Evolutionary conservation across 306 rosid species (phyloP).

Genomic region (Fragaria iinumae): DNA sequence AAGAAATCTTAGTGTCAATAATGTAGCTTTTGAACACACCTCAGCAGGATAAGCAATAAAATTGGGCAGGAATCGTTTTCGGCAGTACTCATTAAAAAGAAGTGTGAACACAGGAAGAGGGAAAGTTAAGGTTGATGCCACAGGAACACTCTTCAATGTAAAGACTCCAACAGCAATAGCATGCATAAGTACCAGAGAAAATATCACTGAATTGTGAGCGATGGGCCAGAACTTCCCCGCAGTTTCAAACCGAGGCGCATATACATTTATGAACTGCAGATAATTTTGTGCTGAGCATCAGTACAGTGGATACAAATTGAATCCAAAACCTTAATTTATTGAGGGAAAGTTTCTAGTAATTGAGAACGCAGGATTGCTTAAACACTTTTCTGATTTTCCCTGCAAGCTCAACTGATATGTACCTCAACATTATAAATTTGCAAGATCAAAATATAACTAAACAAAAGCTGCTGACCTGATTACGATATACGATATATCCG

Average conservation of each 20-base stretch:
- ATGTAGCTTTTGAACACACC: slow-evolving; percentile 46
- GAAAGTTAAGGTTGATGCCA: slow-evolving; percentile 40
- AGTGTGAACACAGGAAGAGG: slow-evolving; percentile 89
- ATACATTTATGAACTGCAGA: slow-evolving; percentile 80
- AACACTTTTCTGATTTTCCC: no score
- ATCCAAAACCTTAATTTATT: not conserved
- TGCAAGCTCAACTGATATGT: not conserved
- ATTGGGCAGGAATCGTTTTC: slow-evolving; percentile 84
- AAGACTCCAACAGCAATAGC: slow-evolving; percentile 90
- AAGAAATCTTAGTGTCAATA: not conserved
- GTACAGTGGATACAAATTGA: slow-evolving; percentile 14
- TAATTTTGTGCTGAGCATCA: slow-evolving; percentile 26
- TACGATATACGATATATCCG: slow-evolving; percentile 68
- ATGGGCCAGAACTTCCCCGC: slow-evolving; percentile 94
- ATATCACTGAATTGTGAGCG: slow-evolving; percentile 75
- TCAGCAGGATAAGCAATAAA: slow-evolving; percentile 74
- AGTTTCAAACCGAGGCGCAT: slow-evolving; percentile 70
- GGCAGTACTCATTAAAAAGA: slow-evolving; percentile 89
- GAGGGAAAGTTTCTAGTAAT: not conserved
- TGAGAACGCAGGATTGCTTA: not conserved
- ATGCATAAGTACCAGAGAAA: slow-evolving; percentile 91
- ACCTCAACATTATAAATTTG: not conserved
- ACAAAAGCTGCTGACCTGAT: slow-evolving; percentile 61
- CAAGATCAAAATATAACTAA: not conserved
- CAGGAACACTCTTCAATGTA: slow-evolving; percentile 60